Evolutionary conservation across 768 basidiomycete genomes (phyloP), one percentile per base, ranked within the genome.

Genomic region (Stropharia rugosoannulata): DNA sequence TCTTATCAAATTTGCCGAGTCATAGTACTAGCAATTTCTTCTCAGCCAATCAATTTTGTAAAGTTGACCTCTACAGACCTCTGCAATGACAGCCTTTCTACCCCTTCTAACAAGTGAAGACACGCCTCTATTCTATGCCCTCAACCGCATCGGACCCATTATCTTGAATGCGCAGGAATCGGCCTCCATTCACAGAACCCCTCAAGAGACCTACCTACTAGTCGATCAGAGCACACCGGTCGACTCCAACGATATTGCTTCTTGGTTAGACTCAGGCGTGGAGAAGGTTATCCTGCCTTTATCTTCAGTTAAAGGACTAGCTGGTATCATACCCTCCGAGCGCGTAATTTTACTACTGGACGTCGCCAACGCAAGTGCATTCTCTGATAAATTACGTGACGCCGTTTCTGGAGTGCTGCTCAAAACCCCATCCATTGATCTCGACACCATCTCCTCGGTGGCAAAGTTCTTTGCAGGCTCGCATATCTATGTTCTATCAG

Each of bases 391-490:
- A 59, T 77, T 90, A 49, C 83, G 88, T 27, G 84, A 77, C 62
- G 84, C 83, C 15, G 84, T 91, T 51, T 88, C 89, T 29, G 91
- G 90, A 49, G 86, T 94, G 4, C 76, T 94, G 41, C 81, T 93
- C 66, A 93, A 91, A 68, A 85, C 87, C 2, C 77, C 82, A 6
- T 77, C 83, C 3, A 76, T 89, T 50, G 89, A 92, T 68, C 66
- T 86, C 32, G 89, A 94, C 64, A 79, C 92, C 57, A 83, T 95
- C 50, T 77, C 85, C 13, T 90, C 92, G 4, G 76, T 95, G 54
- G 82, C 90, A 37, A 79, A 80, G 52, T 93, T 92, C 69, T 94
- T 89, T 69, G 63, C 78, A 39, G 81, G 78, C 38, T 82, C 80
- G 16, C 69, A 80, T 19, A 80, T 94, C 47, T 78, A 86, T 65